phyloP scores from a whole-genome alignment of 177 flowering plant genomes.

The Vitis hybrid region DNA sequence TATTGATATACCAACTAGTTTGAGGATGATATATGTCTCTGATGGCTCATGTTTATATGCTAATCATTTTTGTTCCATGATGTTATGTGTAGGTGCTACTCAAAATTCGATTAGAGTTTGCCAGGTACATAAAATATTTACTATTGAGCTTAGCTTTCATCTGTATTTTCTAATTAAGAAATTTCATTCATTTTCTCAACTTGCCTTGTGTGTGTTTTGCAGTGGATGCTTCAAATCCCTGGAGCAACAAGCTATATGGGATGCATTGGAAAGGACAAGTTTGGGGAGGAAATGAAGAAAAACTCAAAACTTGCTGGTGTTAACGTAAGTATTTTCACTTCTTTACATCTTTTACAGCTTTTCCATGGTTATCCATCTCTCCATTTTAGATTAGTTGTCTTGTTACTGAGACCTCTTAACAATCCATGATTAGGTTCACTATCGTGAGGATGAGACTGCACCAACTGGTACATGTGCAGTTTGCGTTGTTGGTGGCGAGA shows the following conservation, averaged over 20 bases:
- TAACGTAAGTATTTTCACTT: constrained; percentile 46
- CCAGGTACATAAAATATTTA: constrained; percentile 48
- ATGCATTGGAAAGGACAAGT: constrained; percentile 75
- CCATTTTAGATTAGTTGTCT: neutral
- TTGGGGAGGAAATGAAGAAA: too few relatives aligned
- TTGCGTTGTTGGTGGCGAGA: constrained; percentile 95
- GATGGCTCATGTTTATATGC: too few relatives aligned
- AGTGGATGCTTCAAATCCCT: constrained; percentile 99
- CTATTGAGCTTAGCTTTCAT: neutral
- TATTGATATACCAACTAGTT: neutral
- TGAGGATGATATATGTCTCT: neutral
- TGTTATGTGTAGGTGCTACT: constrained; percentile 71
- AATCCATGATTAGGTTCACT: constrained; percentile 62
- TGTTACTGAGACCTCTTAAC: neutral
- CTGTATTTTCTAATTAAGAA: neutral
- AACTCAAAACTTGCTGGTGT: constrained; percentile 33
- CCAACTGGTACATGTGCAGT: constrained; percentile 82
- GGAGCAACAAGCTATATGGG: constrained; percentile 94
- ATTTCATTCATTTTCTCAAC: constrained; percentile 1
- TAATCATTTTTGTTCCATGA: constrained; percentile 6
- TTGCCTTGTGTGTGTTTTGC: constrained; percentile 25
- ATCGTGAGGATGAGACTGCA: constrained; percentile 78
- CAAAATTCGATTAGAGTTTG: constrained; percentile 94
- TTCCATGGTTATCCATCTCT: neutral
- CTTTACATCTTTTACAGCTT: neutral